Conservation (phyloP, 345 rosid species). For the Melaleuca quinquenervia region DNA sequence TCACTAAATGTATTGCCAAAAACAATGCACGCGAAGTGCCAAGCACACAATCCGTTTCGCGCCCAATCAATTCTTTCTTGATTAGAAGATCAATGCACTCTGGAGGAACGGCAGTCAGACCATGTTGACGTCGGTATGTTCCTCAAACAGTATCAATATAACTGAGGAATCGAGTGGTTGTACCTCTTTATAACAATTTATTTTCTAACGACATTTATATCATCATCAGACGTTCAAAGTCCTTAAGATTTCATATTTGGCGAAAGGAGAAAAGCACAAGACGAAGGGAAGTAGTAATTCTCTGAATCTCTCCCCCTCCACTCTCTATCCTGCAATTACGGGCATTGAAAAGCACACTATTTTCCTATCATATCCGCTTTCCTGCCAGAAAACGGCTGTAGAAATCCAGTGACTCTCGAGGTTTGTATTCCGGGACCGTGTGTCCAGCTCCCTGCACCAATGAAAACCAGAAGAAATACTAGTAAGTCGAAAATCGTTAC, state of each 20-base stretch:
- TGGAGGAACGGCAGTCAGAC: too few relatives aligned
- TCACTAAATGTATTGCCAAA: too few relatives aligned
- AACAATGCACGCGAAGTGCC: too few relatives aligned
- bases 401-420: slow-evolving; percentile 61
- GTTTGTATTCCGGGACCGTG: slow-evolving; percentile 78
- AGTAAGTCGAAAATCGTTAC: neutral
- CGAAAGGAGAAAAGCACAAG: neutral
- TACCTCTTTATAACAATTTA: neutral
- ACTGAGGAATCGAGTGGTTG: neutral
- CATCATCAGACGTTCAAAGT: neutral
- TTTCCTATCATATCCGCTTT: slow-evolving; percentile 17
- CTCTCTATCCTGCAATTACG: neutral
- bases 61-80: too few relatives aligned
- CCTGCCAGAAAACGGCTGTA: slow-evolving; percentile 68
- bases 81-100: too few relatives aligned
- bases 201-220: neutral
- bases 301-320: neutral
- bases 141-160: too few relatives aligned
- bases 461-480: neutral
- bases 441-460: slow-evolving; percentile 75
- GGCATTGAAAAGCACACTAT: neutral
- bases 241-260: neutral
- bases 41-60: too few relatives aligned
- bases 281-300: neutral
- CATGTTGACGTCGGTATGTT: too few relatives aligned